Evolutionary conservation across 495 filamentous ascomycete species (phyloP).

Genomic region (Entonaema liquescens): DNA sequence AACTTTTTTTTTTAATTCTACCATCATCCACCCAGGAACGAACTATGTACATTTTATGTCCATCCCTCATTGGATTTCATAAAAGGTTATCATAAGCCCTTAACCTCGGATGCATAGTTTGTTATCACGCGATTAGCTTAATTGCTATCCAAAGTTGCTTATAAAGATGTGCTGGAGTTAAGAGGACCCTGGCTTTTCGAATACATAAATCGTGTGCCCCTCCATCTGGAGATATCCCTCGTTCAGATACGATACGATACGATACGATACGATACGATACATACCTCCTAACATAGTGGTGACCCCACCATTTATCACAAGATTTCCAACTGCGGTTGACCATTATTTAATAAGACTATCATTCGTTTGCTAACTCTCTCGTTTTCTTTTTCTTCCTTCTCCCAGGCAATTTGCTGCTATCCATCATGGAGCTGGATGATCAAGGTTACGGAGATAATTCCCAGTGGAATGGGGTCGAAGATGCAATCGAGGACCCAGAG

Average conservation of each 20-base stretch:
- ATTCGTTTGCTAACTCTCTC: not conserved
- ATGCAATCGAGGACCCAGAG: slow-evolving; percentile 73
- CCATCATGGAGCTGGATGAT: slow-evolving; percentile 27
- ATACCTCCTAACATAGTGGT: not conserved
- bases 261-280: no score
- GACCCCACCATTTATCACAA: not conserved
- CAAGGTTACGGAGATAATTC: slow-evolving; percentile 37
- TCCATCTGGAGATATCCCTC: slow-evolving; percentile 29
- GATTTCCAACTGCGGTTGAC: not conserved
- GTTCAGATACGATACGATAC: not conserved
- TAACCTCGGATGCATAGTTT: not conserved
- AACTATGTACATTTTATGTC: slow-evolving; percentile 4
- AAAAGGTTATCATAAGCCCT: not conserved
- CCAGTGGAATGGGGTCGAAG: slow-evolving; percentile 67
- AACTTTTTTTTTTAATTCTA: slow-evolving; percentile 6
- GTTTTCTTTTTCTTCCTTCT: not conserved
- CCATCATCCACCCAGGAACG: not conserved
- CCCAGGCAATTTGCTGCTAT: slow-evolving; percentile 12
- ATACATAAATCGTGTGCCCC: slow-evolving; percentile 24
- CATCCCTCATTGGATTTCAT: not conserved
- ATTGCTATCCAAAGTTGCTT: slow-evolving; percentile 4
- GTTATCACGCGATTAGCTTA: slow-evolving; percentile 10
- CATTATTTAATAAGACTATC: slow-evolving; percentile 5
- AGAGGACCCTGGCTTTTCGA: not conserved
- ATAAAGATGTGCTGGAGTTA: slow-evolving; percentile 20